Evolutionary conservation across 73 alveolate genomes (phyloP), one percentile per base, ranked within the genome.

Genomic region (Symbiodinium pilosum): DNA sequence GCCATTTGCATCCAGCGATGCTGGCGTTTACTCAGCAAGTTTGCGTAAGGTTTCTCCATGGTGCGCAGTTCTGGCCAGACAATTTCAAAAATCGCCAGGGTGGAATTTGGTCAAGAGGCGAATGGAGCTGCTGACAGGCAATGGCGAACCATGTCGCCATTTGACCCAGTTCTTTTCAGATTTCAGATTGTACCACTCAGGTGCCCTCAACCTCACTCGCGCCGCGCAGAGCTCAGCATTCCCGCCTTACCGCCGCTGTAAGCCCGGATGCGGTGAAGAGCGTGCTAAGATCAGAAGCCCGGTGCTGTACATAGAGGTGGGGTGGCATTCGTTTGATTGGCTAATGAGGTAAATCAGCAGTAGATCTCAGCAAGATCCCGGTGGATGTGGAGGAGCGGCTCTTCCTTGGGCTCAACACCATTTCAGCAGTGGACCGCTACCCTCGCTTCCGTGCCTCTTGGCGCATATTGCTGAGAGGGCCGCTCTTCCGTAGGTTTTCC

Each of bases 1-100:
- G 94, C 94, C 56, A 87, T 56, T 36, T 87, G 94, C 84, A 87
- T 87, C 40, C 94, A 87, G 34, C 94, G 94, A 12, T 36, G 94
- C 41, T 87, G 94, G 94, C 94, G 94, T 34, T 12, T 36, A 8
- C 36, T 51, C 83, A 32, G 32, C 47, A 32, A 20, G 69, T 4
- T 20, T 64, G 39, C 39, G 39, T n/a, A n/a, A n/a, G 30, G 8
- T 26, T 64, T 64, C 81, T 12, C 36, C n/a, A n/a, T n/a, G n/a
- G n/a, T 11, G 64, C 24, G 64, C 64, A 7, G 24, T 47, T 47
- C 24, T 47, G 64, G 64, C 64, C 64, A 11, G 64, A 16, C 64
- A 7, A 47, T 11, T 11, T 47, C 24, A 3, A 6, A 21, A 30
- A 4, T 21, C 18, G 71, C 83, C 68, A 88, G 95, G 95, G 39